Percentiles rank a stretch among this genome's conserved stretches.
Evolutionary conservation across 768 basidiomycete species (phyloP).

Genomic region (Hypholoma sublateritium): DNA sequence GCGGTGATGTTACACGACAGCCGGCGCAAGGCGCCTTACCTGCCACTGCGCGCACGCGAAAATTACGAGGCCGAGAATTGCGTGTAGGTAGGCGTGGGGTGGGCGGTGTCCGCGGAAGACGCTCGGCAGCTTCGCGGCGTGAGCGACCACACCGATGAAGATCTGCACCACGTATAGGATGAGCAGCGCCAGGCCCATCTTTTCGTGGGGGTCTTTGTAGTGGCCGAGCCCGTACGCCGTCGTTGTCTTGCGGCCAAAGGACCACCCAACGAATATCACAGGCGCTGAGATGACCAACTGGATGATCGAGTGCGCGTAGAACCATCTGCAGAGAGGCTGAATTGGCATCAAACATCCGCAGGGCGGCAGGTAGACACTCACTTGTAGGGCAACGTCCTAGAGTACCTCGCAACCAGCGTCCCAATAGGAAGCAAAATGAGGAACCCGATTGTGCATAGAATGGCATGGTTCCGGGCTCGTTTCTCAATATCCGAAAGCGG

Average conservation of each 20-base stretch:
- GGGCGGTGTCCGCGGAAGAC: conserved; percentile 40
- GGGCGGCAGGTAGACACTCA: conserved; percentile 22
- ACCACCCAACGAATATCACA: conserved; percentile 52
- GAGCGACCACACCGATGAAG: conserved; percentile 47
- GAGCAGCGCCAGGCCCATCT: conserved; percentile 51
- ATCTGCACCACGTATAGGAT: conserved; percentile 54
- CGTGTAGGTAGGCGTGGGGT: conserved; percentile 57
- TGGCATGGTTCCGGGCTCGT: conserved; percentile 45
- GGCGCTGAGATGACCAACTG: conserved; percentile 53
- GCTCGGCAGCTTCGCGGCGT: conserved; percentile 47
- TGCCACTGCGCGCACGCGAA: conserved; percentile 54
- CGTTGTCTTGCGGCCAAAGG: conserved; percentile 39
- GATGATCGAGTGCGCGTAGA: conserved; percentile 46
- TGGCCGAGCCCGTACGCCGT: conserved; percentile 26
- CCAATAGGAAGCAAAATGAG: conserved; percentile 59
- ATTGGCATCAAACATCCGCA: not conserved
- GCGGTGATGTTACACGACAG: not conserved
- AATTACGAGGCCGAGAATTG: conserved; percentile 51
- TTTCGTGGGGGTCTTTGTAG: conserved; percentile 48
- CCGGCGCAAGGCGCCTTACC: conserved; percentile 24
- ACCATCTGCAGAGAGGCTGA: conserved; percentile 35
- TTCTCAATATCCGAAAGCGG: conserved; percentile 27
- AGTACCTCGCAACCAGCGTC: conserved; percentile 53
- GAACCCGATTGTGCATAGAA: conserved; percentile 52
- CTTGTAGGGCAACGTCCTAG: conserved; percentile 48